Base-by-base conservation (phyloP, 805 yeast genomes). In the Wickerhamiella alocasiicola region DNA sequence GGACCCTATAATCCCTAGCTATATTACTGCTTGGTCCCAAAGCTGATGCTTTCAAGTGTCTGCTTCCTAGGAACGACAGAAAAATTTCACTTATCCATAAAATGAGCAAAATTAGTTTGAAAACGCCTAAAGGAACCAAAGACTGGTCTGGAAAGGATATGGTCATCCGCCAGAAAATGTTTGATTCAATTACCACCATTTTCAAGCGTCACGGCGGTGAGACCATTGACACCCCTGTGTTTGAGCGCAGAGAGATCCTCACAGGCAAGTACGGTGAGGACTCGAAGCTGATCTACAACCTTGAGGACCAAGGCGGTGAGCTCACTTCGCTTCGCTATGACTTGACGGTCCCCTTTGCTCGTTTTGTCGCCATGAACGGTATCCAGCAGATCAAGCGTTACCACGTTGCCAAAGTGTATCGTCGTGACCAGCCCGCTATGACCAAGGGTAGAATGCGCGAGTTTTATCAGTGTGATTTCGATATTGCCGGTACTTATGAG, bases 341-440 rank as follows among this genome's bases (percentile, higher is more conserved):
- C 61, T 71, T 91, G 60, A 91, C 99, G 0, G 99, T 91, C 31
- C 99, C 99, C 42, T 91, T 91, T 65, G 98, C 98, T 11, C 74
- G 99, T 58, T 91, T 72, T 55, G 94, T 88, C 42, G 99, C 99
- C 15, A 81, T 84, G 83, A 91, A 91, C 66, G 84, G 82, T 54
- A 74, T 91, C 46, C 78, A 83, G 52, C 74, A 68, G 56, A 88
- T 91, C 63, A 91, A 91, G 65, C 73, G 99, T 58, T 91, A 76
- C 60, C 99, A 91, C 65, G 83, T 91, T 49, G 98, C 99, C 52
- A 91, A 91, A 62, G 99, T 91, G 41, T 91, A 91, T 65, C 78
- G 99, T 67, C 81, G 99, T 65, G 99, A 91, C 60, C 99, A 91
- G 64, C 99, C 99, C 4, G 99, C 99, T 6, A 91, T 91, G 98